Conservation (phyloP, 257 asterid species). For the Ligustrum vulgare region DNA sequence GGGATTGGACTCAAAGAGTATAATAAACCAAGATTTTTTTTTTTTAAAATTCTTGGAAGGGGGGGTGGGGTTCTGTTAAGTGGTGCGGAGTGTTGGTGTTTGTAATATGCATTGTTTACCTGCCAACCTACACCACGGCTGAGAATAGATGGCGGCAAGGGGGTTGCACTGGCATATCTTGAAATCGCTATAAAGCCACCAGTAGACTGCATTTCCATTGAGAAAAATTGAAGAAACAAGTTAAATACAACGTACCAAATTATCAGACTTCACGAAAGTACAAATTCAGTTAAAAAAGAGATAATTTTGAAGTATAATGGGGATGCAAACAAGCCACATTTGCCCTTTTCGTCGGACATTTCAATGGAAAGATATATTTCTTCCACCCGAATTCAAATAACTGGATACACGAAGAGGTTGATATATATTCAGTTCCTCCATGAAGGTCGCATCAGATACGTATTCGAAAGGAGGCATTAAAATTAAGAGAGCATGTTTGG, state of each 20-base stretch:
- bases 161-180: conserved; percentile 64
- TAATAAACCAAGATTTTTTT: neutral
- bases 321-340: too few relatives aligned
- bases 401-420: too few relatives aligned
- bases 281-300: neutral
- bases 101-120: conserved; percentile 39
- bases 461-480: neutral
- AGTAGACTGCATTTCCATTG: conserved; percentile 53
- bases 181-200: conserved; percentile 66
- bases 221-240: conserved; percentile 6
- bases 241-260: neutral
- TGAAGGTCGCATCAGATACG: neutral
- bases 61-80: neutral
- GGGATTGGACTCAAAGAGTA: neutral
- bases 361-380: too few relatives aligned
- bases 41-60: too few relatives aligned
- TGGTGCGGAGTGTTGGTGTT: too few relatives aligned
- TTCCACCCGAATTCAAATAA: too few relatives aligned
- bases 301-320: too few relatives aligned
- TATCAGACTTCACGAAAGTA: neutral
- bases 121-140: conserved; percentile 98
- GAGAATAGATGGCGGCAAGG: conserved; percentile 70
- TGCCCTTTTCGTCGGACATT: too few relatives aligned
- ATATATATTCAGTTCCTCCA: neutral
- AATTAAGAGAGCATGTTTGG: neutral